Evolutionary conservation across 176 grass and related monocot species (phyloP).

Genomic region (Secale cereale): DNA sequence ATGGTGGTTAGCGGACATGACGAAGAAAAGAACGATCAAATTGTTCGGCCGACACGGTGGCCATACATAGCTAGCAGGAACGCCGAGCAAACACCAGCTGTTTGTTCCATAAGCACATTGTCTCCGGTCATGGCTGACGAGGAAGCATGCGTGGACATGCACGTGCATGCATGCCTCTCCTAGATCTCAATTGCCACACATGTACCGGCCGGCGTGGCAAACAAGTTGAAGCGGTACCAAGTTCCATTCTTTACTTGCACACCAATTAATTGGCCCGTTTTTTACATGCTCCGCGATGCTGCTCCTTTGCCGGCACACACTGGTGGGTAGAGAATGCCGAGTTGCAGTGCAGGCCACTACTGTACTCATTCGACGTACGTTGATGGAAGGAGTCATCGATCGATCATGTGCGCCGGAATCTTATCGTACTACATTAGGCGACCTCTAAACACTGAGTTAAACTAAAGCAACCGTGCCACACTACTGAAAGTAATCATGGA

Average conservation of each 20-base stretch:
- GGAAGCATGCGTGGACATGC: background rate
- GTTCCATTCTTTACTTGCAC: conserved; percentile 27
- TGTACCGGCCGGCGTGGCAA: background rate
- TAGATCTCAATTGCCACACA: conserved; percentile 14
- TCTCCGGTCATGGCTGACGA: conserved; percentile 14
- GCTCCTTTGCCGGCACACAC: too few species aligned
- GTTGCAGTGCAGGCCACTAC: too few species aligned
- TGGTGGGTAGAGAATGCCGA: too few species aligned
- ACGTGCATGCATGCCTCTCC: background rate
- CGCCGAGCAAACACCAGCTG: conserved; percentile 16
- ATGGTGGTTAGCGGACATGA: background rate
- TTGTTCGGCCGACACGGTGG: background rate
- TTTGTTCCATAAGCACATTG: conserved; percentile 23
- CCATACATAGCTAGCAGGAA: background rate
- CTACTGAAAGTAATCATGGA: background rate
- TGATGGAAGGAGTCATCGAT: too few species aligned
- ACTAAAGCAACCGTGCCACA: conserved; percentile 5
- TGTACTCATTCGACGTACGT: too few species aligned
- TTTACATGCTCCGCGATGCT: background rate
- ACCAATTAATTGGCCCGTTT: background rate
- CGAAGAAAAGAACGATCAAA: background rate
- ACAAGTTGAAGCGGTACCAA: background rate
- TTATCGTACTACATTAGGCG: background rate
- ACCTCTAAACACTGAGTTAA: background rate
- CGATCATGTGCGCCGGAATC: conserved; percentile 26